phyloP scores from a whole-genome alignment of 1,284 basidiomycete genomes.

The Ganoderma leucocontextum region DNA sequence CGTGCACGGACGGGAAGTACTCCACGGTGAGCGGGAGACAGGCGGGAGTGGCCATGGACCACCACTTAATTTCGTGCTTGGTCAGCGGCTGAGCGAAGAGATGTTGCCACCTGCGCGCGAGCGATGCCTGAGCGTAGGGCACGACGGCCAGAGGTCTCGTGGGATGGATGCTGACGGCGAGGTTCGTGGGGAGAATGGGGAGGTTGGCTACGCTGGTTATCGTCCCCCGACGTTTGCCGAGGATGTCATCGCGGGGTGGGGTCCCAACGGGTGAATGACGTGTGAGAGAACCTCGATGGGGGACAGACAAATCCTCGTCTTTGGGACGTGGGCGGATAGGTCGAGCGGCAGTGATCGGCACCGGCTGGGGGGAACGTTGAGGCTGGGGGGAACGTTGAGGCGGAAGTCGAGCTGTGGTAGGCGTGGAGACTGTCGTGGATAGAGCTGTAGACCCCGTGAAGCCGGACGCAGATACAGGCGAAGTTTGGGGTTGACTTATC shows the following conservation, averaged over 20 bases:
- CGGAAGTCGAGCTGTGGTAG: conserved; percentile 9
- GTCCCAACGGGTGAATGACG: conserved; percentile 71
- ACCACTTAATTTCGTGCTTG: conserved; percentile 95
- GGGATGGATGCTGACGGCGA: conserved; percentile 65
- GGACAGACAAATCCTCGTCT: conserved; percentile 61
- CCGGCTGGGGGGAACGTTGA: conserved; percentile 47
- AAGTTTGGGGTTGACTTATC: conserved; percentile 67
- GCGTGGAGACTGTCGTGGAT: conserved; percentile 17
- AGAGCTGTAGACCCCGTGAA: conserved; percentile 38
- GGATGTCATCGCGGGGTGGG: conserved; percentile 69
- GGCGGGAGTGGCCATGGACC: conserved; percentile 81
- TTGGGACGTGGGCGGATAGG: conserved; percentile 48
- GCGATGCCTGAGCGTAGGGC: conserved; percentile 69
- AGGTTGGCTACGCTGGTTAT: conserved; percentile 48
- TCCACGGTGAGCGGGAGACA: conserved; percentile 96
- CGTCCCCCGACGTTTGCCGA: conserved; percentile 64
- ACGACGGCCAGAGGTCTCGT: conserved; percentile 64
- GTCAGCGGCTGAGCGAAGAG: conserved; percentile 80
- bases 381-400: conserved; percentile 47
- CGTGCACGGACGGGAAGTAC: conserved; percentile 80
- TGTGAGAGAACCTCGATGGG: conserved; percentile 52
- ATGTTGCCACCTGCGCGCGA: conserved; percentile 91
- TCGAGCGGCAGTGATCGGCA: conserved; percentile 58
- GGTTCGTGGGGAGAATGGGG: conserved; percentile 58
- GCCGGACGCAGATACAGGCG: conserved; percentile 58